These are phyloP conservation scores for Eucalyptus grandis DNA, from an alignment of 345 rosid genomes.

Conservation along the genomic window DNA sequence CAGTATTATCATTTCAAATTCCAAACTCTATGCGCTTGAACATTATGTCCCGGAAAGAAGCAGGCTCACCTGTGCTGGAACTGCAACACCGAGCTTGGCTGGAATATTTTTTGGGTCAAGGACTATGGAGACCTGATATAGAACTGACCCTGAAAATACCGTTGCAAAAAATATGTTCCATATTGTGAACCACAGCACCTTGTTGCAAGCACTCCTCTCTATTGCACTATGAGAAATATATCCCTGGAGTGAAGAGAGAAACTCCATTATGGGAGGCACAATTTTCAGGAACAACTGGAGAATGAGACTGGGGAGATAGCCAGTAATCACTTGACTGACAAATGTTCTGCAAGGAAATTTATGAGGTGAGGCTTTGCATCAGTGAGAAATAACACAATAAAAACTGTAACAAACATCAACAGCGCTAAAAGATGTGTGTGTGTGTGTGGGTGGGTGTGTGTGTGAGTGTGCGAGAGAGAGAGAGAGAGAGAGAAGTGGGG, in stretches of 20 bases:
- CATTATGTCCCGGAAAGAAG: not conserved
- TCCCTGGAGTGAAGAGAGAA: constrained; percentile 91
- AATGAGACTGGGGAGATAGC: constrained; percentile 93
- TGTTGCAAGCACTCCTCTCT: constrained; percentile 87
- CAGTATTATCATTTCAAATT: not conserved
- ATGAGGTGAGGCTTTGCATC: not conserved
- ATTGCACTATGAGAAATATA: constrained; percentile 72
- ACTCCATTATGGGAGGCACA: constrained; percentile 87
- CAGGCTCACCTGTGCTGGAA: constrained; percentile 84
- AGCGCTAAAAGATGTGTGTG: not conserved
- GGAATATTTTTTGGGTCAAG: constrained; percentile 75
- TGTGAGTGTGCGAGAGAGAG: fast-evolving
- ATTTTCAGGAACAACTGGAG: constrained; percentile 68
- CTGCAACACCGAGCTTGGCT: constrained; percentile 63
- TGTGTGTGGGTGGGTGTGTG: not conserved
- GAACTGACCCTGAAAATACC: constrained; percentile 77
- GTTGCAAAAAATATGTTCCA: constrained; percentile 96
- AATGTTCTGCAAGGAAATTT: constrained; percentile 53
- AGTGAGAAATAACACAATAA: not conserved
- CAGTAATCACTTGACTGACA: constrained; percentile 66
- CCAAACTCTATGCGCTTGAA: not conserved
- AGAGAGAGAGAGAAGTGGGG: not conserved
- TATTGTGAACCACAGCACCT: constrained; percentile 90
- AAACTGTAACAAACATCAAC: not conserved
- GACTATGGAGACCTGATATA: constrained; percentile 46